phyloP scores from a whole-genome alignment of 116 monocot genomes.

The Thalassia testudinum region DNA sequence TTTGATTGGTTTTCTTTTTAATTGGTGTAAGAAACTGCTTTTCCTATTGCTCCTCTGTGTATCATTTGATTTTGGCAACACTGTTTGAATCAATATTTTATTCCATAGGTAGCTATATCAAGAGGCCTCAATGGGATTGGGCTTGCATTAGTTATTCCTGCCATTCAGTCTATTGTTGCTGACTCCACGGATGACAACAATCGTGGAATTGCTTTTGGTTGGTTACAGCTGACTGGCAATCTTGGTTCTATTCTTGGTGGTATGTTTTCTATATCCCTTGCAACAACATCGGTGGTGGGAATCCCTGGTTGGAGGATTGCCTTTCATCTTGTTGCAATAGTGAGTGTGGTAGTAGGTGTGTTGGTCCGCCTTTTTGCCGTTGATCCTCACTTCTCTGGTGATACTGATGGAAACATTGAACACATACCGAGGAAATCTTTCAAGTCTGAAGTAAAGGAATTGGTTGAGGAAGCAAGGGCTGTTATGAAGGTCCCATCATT shows the following conservation, averaged over 20 bases:
- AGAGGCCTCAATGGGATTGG: slow-evolving; percentile 77
- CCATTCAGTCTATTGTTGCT: slow-evolving; percentile 73
- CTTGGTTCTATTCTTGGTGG: slow-evolving; percentile 70
- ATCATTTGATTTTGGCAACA: too few species aligned
- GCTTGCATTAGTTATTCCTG: slow-evolving; percentile 66
- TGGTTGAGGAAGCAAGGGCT: slow-evolving; percentile 52
- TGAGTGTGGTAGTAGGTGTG: slow-evolving; percentile 55
- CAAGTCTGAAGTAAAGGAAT: slow-evolving; percentile 19
- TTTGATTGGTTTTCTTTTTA: too few species aligned
- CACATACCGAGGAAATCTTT: slow-evolving; percentile 16
- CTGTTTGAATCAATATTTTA: too few species aligned
- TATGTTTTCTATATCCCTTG: slow-evolving; percentile 38
- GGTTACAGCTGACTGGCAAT: slow-evolving; percentile 58
- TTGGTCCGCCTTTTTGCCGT: slow-evolving; percentile 50
- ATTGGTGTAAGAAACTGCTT: too few species aligned
- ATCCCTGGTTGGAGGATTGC: slow-evolving; percentile 83
- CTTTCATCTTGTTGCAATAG: slow-evolving; percentile 63
- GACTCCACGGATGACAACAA: slow-evolving; percentile 77
- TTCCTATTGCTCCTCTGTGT: too few species aligned
- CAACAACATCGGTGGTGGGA: slow-evolving; percentile 55
- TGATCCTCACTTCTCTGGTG: slow-evolving; percentile 46
- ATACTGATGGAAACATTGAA: neutral
- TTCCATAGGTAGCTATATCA: slow-evolving; percentile 56
- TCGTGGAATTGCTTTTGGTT: slow-evolving; percentile 79
- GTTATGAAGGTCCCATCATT: slow-evolving; percentile 83